Evolutionary conservation across 2,329 filamentous ascomycete genomes (phyloP), one percentile per base, ranked within the genome.

Genomic region (Fusarium tanahbumbuense): DNA sequence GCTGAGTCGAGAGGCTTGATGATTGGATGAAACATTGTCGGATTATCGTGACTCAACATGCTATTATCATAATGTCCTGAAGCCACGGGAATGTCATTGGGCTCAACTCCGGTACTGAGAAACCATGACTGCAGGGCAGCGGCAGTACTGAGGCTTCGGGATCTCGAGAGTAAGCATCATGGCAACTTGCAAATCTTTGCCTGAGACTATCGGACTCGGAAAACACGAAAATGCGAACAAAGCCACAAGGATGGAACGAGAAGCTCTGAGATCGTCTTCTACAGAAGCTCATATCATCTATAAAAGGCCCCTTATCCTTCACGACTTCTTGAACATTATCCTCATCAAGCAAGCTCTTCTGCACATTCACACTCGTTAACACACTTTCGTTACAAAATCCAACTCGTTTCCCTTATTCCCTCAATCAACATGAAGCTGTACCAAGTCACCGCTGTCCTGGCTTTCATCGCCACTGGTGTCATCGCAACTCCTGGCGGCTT

Each of bases 401-500:
- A 27, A 22, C 27, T 53, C 34, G n/a, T 13, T 41, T 28, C 18
- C 22, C 18, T 25, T 23, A 37, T 25, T 23, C 41, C 28, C 45
- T 46, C 37, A 18, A 59, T 45, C 55, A 69, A 23, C 27, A 61
- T 64, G 58, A 67, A 71, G 49, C 37, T 71, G 28, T 45, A 60
- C n/a, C 66, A 64, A 42, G 49, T 64, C n/a, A 62, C 60, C 44
- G 32, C 65, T n/a, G 22, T 71, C 32, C 30, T 73, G 47, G 62
- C 53, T 16, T 63, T 72, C 54, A 41, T 71, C 42, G 56, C 67
- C 49, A 64, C 70, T 22, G 70, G 71, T 45, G 64, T 54, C 53
- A 41, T 64, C 15, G 70, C 71, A 20, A 59, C 44, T 6, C 66
- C 66, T 30, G 46, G 28, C 10, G 57, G 57, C 12, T 45, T 46